A percentile compares a stretch with the other conserved stretches of the same genome.
Evolutionary conservation across 257 asterid species (phyloP).

Genomic region (Fraxinus quadrangulata): DNA sequence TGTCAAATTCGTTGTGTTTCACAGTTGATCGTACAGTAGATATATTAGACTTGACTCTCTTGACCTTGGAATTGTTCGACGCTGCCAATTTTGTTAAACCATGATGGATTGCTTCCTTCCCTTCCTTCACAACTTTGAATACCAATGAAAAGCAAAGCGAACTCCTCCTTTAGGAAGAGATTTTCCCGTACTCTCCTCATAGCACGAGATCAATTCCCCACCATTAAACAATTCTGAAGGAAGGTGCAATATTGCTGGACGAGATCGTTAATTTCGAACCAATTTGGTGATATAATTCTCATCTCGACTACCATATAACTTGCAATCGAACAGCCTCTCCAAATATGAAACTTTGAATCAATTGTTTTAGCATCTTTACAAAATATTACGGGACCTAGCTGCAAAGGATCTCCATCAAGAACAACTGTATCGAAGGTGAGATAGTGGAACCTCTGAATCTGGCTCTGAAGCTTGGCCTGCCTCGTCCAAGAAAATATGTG

Average conservation of each 20-base stretch:
- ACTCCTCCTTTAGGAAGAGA: constrained; percentile 62
- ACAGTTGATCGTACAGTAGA: constrained; percentile 94
- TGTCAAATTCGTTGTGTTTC: constrained; percentile 78
- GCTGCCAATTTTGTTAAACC: constrained; percentile 92
- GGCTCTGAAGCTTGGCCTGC: constrained; percentile 99
- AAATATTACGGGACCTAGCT: constrained; percentile 78
- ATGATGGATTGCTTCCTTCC: constrained; percentile 93
- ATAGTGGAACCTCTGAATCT: constrained; percentile 80
- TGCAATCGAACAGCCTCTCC: constrained; percentile 72
- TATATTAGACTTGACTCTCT: constrained; percentile 67
- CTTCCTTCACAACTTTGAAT: constrained; percentile 92
- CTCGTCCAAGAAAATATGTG: constrained; percentile 87
- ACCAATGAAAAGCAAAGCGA: constrained; percentile 85
- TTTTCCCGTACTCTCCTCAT: constrained; percentile 48
- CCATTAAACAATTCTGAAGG: constrained; percentile 75
- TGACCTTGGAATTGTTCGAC: constrained; percentile 98
- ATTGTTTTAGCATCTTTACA: constrained; percentile 60
- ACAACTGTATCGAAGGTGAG: constrained; percentile 64
- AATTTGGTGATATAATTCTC: constrained; percentile 54
- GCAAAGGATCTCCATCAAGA: constrained; percentile 94
- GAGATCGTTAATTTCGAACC: constrained; percentile 72
- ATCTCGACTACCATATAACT: constrained; percentile 45
- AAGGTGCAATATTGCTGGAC: constrained; percentile 64
- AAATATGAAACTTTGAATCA: constrained; percentile 76
- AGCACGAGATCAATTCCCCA: constrained; percentile 69